Evolutionary conservation across 306 rosid species (phyloP).

Genomic region (Vigna hirtella): DNA sequence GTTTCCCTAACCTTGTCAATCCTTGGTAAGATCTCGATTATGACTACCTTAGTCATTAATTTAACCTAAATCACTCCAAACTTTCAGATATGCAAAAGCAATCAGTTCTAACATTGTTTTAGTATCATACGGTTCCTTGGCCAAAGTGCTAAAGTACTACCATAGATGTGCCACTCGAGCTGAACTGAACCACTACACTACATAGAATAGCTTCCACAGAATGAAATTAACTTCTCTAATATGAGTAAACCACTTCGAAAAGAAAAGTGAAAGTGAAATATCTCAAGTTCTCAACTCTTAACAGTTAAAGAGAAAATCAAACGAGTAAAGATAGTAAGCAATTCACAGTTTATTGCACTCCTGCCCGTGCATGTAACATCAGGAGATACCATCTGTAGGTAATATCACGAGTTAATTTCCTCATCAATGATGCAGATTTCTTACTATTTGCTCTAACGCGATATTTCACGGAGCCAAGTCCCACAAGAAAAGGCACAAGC

Average conservation of each 20-base stretch:
- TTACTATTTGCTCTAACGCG: background rate
- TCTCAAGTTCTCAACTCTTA: background rate
- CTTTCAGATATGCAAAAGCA: background rate
- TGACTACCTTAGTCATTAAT: background rate
- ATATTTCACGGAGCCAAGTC: background rate
- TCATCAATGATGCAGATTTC: slow-evolving; percentile 1
- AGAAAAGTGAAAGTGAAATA: background rate
- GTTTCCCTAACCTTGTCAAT: too few species aligned
- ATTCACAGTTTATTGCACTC: background rate
- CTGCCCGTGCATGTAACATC: background rate
- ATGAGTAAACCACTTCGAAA: background rate
- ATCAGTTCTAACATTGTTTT: slow-evolving; percentile 16
- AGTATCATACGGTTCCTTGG: slow-evolving; percentile 4
- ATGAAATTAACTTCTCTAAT: background rate
- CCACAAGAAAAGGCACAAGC: background rate
- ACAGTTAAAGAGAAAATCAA: background rate
- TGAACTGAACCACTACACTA: background rate
- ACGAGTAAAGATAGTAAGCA: background rate
- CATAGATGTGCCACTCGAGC: background rate
- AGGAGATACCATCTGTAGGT: background rate
- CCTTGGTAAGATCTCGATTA: background rate
- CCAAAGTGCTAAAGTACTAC: background rate
- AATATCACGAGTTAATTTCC: background rate
- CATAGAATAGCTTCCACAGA: slow-evolving; percentile 1
- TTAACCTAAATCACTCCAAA: slow-evolving; percentile 3